Evolutionary conservation across 2,329 filamentous ascomycete species (phyloP).

Genomic region (Podosphaera xanthii): DNA sequence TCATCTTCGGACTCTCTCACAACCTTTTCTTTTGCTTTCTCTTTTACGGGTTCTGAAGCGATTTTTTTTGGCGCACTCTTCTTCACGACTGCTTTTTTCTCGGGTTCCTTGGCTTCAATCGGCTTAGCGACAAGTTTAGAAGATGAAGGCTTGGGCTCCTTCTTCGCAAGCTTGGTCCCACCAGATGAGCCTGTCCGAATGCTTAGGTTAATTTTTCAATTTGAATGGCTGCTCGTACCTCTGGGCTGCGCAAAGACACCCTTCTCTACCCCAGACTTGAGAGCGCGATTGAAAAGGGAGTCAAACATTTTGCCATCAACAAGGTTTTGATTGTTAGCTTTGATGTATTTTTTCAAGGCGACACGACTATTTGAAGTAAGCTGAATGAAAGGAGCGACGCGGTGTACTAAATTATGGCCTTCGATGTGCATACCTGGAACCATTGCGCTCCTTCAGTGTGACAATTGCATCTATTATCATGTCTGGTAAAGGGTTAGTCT

Average conservation of each 20-base stretch:
- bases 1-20: too few relatives aligned
- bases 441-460: conserved; percentile 17
- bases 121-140: conserved; percentile 14
- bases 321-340: conserved; percentile 44
- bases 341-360: conserved; percentile 54
- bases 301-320: conserved; percentile 36
- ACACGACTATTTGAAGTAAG: conserved; percentile 24
- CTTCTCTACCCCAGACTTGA: conserved; percentile 43
- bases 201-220: not conserved
- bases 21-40: conserved; percentile 11
- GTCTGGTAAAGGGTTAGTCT: conserved; percentile 5
- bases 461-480: conserved; percentile 17
- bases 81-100: conserved; percentile 16
- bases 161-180: conserved; percentile 50
- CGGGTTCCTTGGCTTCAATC: conserved; percentile 17
- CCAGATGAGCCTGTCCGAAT: conserved; percentile 24
- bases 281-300: conserved; percentile 45
- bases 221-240: conserved; percentile 26
- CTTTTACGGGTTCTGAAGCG: conserved; percentile 6
- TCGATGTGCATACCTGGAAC: conserved; percentile 13
- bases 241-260: conserved; percentile 48
- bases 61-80: conserved; percentile 17
- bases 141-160: conserved; percentile 22
- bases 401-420: conserved; percentile 2
- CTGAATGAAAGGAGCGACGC: not conserved